These are phyloP conservation scores for Penicillium sp. DNA, from an alignment of 2,329 filamentous ascomycete species.

Conservation along the genomic window DNA sequence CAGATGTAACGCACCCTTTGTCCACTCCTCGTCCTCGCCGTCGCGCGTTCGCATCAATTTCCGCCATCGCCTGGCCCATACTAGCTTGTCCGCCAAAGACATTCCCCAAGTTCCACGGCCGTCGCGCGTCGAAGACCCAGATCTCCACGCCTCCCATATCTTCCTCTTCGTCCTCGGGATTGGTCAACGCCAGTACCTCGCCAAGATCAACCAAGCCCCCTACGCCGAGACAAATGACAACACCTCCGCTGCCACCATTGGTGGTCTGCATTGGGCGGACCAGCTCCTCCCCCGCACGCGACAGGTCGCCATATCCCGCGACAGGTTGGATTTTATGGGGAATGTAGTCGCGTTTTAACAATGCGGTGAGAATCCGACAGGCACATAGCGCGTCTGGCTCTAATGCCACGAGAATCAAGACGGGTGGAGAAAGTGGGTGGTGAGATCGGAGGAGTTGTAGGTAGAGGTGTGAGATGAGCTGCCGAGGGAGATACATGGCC, in stretches of 20 bases:
- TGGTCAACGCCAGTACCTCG: conserved; percentile 73
- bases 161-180: conserved; percentile 61
- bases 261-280: conserved; percentile 83
- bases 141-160: conserved; percentile 83
- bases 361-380: conserved; percentile 84
- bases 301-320: conserved; percentile 85
- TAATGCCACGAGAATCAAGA: conserved; percentile 87
- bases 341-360: conserved; percentile 97
- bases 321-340: conserved; percentile 96
- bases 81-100: conserved; percentile 75
- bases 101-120: conserved; percentile 93
- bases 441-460: conserved; percentile 80
- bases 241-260: conserved; percentile 78
- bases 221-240: conserved; percentile 89
- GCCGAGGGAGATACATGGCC: conserved; percentile 89
- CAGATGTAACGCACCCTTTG: conserved; percentile 67
- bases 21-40: conserved; percentile 65
- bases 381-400: conserved; percentile 95
- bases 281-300: conserved; percentile 73
- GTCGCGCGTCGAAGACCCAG: conserved; percentile 87
- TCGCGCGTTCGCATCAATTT: conserved; percentile 39
- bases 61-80: conserved; percentile 50
- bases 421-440: conserved; percentile 85
- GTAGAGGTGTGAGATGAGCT: conserved; percentile 87
- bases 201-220: conserved; percentile 88